Base-by-base conservation (phyloP, 345 rosid species). In the Firmiana major region DNA sequence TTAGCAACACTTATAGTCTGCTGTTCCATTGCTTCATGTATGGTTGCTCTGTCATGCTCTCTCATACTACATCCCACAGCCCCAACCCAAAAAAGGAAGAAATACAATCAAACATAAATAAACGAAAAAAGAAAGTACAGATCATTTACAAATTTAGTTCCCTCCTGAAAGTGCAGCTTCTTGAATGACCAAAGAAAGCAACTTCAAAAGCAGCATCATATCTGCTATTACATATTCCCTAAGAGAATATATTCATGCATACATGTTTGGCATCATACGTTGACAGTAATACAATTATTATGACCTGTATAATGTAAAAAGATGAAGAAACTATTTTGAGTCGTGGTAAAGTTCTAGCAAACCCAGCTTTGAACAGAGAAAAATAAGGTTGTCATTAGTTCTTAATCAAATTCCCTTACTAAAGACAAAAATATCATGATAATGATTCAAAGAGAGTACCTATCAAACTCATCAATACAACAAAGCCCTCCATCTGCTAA, bases 21-120 rank as follows among this genome's bases (percentile, higher is more conserved):
- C 86, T 95, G 99, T 87, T 95, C 99, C 99, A 95, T 95, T 78
- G 98, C 99, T 81, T 95, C 99, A 11, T 95, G 99, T 87, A 95
- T 95, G 62, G 97, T 93, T 77, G 98, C 98, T 80, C 98, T 87
- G 86, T 95, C 98, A 84, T 95, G 99, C 84, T 91, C 98, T 83
- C 93, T 92, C 99, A 93, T 93, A 83, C 98, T 95, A 88, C 2
- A 68, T 68, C 21, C 73, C 21, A 46, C 36, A 43, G 71, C 54
- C 73, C 26, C 21, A 22, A 58, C 58, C 26, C 11, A 57, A 58
- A 65, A 75, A 62, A 80, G 51, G 54, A 6, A 69, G 77, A 75
- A 75, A 53, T 62, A 51, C 46, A 49, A 46, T 74, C 77, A 57
- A 69, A 40, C 43, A 67, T 11, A 15, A 68, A 24, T 55, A 15